Evolutionary conservation across 2,329 filamentous ascomycete species (phyloP), one percentile per base, ranked within the genome.

Genomic region (Rutstroemia sp.): DNA sequence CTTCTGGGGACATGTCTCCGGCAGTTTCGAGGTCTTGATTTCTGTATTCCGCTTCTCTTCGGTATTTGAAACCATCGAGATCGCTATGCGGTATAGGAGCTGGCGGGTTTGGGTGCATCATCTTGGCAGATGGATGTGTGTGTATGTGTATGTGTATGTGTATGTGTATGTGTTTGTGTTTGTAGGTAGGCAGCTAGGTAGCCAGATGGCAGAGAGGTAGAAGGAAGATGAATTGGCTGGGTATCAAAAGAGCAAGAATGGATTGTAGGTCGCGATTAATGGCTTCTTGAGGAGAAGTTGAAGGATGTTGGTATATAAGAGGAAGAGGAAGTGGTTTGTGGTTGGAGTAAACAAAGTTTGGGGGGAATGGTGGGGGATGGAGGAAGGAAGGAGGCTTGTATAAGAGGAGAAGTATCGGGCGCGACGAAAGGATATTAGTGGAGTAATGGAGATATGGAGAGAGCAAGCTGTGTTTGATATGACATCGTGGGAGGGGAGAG

Each of bases 11-110:
- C 39, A 49, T 10, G 56, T 55, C 3, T 55, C 48, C 39, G 51
- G 40, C 10, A 49, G 17, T 14, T 58, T 63, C 54, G 58, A 44
- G 0, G 25, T 51, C 19, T 62, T 19, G 42, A 17, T 49, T 55
- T 25, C 36, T 42, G 25, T 23, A 55, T 14, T 50, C 52, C 19
- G 36, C 34, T 9, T 55, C 52, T 42, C 52, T 42, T 42, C 25
- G 39, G 38, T 36, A 50, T 36, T 50, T 55, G 46, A 10, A 50
- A 6, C 38, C 40, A 16, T 50, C 52, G 9, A 55, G 23, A 50
- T 36, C 45, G 36, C 2, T 44, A 14, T 36, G 38, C 49, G 52
- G 5, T 9, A 55, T 55, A 19, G 45, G 9, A 23, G 52, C 45
- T 39, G 52, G 45, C 16, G 30, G 44, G 12, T 45, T 50, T 5